These are phyloP conservation scores for Saccharomyces pastorianus DNA, from an alignment of 1,139 yeast genomes.

Conservation along the genomic window DNA sequence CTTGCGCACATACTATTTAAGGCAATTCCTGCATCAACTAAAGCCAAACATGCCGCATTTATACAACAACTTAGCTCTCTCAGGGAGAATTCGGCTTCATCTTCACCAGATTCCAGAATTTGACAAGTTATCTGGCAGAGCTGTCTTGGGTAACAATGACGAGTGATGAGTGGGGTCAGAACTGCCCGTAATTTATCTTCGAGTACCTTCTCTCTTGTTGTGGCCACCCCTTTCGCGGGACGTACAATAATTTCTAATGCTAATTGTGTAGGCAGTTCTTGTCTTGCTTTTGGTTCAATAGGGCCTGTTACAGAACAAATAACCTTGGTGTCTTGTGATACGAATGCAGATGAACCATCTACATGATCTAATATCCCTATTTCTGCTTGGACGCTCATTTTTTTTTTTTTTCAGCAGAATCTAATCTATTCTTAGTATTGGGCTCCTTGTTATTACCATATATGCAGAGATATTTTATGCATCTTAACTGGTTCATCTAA, in stretches of 20 bases:
- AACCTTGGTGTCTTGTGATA: constrained; percentile 46
- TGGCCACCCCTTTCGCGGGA: constrained; percentile 68
- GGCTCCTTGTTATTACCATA: not conserved
- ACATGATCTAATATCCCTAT: constrained; percentile 43
- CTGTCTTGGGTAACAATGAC: constrained; percentile 73
- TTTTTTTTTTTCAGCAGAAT: not conserved
- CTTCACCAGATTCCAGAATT: constrained; percentile 54
- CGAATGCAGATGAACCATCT: constrained; percentile 72
- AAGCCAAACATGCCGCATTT: constrained; percentile 64
- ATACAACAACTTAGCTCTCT: constrained; percentile 64
- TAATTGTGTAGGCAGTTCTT: constrained; percentile 74
- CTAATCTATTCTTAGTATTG: not conserved
- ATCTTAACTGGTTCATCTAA: not conserved
- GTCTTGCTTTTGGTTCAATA: constrained; percentile 73
- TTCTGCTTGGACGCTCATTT: constrained; percentile 14
- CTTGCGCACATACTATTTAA: constrained; percentile 56
- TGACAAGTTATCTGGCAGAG: constrained; percentile 84
- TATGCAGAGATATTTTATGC: not conserved
- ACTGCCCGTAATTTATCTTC: constrained; percentile 65
- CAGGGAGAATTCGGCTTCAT: constrained; percentile 31
- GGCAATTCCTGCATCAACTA: constrained; percentile 73
- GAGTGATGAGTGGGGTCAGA: constrained; percentile 51
- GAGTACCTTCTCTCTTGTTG: constrained; percentile 66
- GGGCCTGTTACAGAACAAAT: constrained; percentile 85
- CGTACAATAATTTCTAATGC: constrained; percentile 73